Evolutionary conservation across 805 yeast genomes (phyloP).

Genomic region (Torulaspora gathmanii): DNA sequence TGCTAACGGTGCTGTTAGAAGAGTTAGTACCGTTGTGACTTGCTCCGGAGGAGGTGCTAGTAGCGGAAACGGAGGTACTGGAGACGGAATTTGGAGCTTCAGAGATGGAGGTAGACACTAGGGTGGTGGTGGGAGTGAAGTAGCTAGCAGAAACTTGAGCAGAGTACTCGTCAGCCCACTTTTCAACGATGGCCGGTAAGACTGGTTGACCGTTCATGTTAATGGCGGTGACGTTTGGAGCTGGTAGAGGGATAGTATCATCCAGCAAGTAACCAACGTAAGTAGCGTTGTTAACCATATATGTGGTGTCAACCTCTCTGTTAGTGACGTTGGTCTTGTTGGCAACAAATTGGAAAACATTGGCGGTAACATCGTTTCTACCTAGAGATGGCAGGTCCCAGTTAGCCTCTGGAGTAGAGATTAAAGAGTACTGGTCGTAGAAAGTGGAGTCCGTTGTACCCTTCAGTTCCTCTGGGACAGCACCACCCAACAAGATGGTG

Average conservation of each 20-base stretch:
- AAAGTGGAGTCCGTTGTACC: conserved; percentile 46
- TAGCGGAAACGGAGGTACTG: neutral
- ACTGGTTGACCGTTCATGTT: conserved; percentile 37
- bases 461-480: conserved; percentile 38
- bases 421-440: conserved; percentile 50
- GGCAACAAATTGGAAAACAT: conserved; percentile 44
- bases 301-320: conserved; percentile 34
- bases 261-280: conserved; percentile 36
- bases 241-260: conserved; percentile 31
- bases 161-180: conserved; percentile 34
- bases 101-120: conserved; percentile 16
- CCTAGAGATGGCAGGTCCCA: conserved; percentile 49
- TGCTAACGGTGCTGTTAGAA: conserved; percentile 2
- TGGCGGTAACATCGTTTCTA: conserved; percentile 48
- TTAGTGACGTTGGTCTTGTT: conserved; percentile 33
- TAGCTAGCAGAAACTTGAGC: conserved; percentile 28
- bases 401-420: conserved; percentile 48
- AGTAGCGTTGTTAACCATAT: conserved; percentile 34
- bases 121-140: conserved; percentile 36
- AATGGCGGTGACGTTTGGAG: conserved; percentile 37
- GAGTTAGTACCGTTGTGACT: neutral
- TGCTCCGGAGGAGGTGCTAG: neutral
- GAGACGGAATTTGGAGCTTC: conserved; percentile 1
- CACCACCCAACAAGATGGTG: conserved; percentile 47
- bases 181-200: conserved; percentile 32